Evolutionary conservation across 352 stramenopile species (phyloP).

Genomic region (Blastocystis sp.): DNA sequence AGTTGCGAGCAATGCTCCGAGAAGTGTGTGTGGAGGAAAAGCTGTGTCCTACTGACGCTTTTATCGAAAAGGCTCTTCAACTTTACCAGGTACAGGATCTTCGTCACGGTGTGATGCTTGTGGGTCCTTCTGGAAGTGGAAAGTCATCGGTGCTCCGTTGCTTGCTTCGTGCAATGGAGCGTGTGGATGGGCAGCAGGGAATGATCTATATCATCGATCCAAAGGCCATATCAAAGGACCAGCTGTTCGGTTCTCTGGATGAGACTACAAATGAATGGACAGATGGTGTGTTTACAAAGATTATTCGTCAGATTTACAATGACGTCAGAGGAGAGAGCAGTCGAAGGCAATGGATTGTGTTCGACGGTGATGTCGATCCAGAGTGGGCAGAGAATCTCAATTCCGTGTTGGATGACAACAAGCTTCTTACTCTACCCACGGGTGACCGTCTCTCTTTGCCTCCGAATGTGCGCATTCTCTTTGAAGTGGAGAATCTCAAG

Average conservation of each 20-base stretch:
- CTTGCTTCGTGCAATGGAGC: constrained; percentile 84
- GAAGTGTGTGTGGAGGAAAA: constrained; percentile 80
- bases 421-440: constrained; percentile 93
- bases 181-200: constrained; percentile 86
- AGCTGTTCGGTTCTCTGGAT: constrained; percentile 96
- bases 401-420: constrained; percentile 98
- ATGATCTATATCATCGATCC: constrained; percentile 97
- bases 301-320: constrained; percentile 89
- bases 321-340: constrained; percentile 92
- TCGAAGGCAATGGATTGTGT: constrained; percentile 95
- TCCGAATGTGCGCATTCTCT: constrained; percentile 97
- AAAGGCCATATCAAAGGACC: constrained; percentile 94
- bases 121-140: constrained; percentile 88
- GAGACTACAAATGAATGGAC: constrained; percentile 99
- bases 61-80: constrained; percentile 96
- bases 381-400: constrained; percentile 99
- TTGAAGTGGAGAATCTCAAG: constrained; percentile 96
- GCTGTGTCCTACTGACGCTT: constrained; percentile 79
- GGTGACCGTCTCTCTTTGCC: constrained; percentile 94
- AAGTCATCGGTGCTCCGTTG: constrained; percentile 85
- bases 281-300: constrained; percentile 94
- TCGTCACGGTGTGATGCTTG: constrained; percentile 95
- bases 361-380: constrained; percentile 99
- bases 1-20: constrained; percentile 78
- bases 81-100: constrained; percentile 94